phyloP scores from a whole-genome alignment of 1,139 yeast genomes.

The Debaryomyces robertsiae region DNA sequence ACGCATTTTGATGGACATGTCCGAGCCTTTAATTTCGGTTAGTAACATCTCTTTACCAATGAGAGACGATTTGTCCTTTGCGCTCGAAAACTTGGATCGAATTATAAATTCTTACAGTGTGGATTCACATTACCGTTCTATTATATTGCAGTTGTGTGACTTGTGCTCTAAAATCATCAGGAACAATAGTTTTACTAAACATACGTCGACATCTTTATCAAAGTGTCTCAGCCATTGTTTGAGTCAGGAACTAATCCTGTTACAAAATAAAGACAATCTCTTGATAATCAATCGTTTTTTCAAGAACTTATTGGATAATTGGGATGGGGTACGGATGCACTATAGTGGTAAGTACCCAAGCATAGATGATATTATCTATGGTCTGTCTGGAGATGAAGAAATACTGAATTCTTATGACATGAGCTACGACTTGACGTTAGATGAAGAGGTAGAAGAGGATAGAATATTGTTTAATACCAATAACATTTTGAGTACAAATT shows the following conservation, averaged over 20 bases:
- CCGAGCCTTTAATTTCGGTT: slow-evolving; percentile 48
- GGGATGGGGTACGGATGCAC: slow-evolving; percentile 29
- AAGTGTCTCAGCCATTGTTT: slow-evolving; percentile 53
- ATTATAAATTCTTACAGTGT: slow-evolving; percentile 25
- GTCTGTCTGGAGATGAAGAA: slow-evolving; percentile 16
- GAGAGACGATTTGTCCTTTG: slow-evolving; percentile 44
- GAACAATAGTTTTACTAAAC: slow-evolving; percentile 41
- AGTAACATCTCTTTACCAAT: slow-evolving; percentile 49
- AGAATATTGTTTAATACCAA: slow-evolving; percentile 21
- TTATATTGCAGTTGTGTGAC: slow-evolving; percentile 45
- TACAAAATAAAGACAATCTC: slow-evolving; percentile 47
- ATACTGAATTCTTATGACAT: slow-evolving; percentile 28
- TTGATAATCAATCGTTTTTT: slow-evolving; percentile 54
- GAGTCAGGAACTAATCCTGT: slow-evolving; percentile 51
- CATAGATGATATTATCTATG: slow-evolving; percentile 24
- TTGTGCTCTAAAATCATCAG: slow-evolving; percentile 38
- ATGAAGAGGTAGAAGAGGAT: slow-evolving; percentile 24
- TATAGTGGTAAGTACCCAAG: slow-evolving; percentile 11
- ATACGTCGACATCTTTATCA: slow-evolving; percentile 47
- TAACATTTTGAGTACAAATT: slow-evolving; percentile 18
- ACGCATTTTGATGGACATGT: slow-evolving; percentile 47
- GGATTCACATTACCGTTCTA: slow-evolving; percentile 20
- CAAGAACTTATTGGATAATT: slow-evolving; percentile 49
- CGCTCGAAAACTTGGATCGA: slow-evolving; percentile 33
- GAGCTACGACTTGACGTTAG: slow-evolving; percentile 35